These are phyloP conservation scores for Antarctomyces pellizariae DNA, from an alignment of 495 filamentous ascomycete species.

Conservation along the genomic window DNA sequence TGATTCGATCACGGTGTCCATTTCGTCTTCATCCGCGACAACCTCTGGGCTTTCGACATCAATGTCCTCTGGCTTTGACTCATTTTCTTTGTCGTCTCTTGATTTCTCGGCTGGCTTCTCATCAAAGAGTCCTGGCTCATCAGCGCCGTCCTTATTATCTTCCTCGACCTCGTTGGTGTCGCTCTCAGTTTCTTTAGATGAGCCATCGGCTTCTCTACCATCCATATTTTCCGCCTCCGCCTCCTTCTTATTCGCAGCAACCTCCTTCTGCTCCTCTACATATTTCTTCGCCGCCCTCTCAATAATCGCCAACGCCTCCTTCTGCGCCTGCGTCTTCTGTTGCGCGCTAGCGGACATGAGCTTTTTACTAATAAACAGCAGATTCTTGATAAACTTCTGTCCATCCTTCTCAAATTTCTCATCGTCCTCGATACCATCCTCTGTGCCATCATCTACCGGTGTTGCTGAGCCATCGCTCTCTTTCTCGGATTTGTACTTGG, in stretches of 20 bases:
- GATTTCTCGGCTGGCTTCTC: constrained; percentile 4
- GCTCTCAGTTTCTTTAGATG: too few species aligned
- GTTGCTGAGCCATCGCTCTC: constrained; percentile 8
- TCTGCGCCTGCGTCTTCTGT: constrained; percentile 11
- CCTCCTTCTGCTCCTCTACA: constrained; percentile 9
- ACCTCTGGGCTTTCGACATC: constrained; percentile 21
- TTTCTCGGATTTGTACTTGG: constrained; percentile 12
- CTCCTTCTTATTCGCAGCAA: constrained; percentile 8
- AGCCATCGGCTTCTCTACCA: constrained; percentile 2
- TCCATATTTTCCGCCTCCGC: constrained; percentile 2
- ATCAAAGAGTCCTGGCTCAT: constrained; percentile 15
- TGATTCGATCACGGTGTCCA: too few species aligned
- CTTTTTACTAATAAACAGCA: constrained; percentile 17
- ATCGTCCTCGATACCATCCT: not conserved
- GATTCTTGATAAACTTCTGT: constrained; percentile 18
- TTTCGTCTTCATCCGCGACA: too few species aligned
- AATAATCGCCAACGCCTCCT: constrained; percentile 20
- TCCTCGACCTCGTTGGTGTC: constrained; percentile 8
- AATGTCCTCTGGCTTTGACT: constrained; percentile 21
- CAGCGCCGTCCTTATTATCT: constrained; percentile 1
- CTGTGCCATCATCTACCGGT: constrained; percentile 1
- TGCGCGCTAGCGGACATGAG: constrained; percentile 13
- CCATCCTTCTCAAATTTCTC: constrained; percentile 11
- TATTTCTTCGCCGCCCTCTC: constrained; percentile 21
- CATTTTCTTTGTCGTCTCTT: constrained; percentile 1